phyloP scores from a whole-genome alignment of 495 filamentous ascomycete species.

The Terfezia boudieri region DNA sequence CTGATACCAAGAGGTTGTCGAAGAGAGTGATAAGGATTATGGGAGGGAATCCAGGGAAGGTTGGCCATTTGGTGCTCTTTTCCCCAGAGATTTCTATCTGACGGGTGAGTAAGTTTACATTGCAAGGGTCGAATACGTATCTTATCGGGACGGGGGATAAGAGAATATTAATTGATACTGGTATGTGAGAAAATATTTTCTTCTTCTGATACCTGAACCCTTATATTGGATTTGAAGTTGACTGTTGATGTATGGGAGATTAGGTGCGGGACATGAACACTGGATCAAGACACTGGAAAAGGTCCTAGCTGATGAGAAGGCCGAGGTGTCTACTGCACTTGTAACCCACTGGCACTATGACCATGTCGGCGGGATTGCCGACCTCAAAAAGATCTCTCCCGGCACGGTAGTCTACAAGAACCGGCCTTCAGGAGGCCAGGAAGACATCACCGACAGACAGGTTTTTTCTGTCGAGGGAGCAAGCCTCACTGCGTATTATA shows the following conservation, averaged over 20 bases:
- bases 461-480: conserved; percentile 52
- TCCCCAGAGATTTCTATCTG: too few relatives aligned
- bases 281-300: conserved; percentile 35
- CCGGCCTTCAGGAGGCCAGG: conserved; percentile 3
- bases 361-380: conserved; percentile 50
- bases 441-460: conserved; percentile 28
- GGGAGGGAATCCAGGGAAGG: conserved; percentile 62
- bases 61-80: conserved; percentile 11
- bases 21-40: conserved; percentile 48
- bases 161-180: conserved; percentile 62
- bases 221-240: neutral
- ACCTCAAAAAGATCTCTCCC: conserved; percentile 41
- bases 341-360: conserved; percentile 86
- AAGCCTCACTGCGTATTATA: conserved; percentile 48
- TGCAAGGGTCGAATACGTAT: conserved; percentile 71
- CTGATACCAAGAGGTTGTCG: conserved; percentile 43
- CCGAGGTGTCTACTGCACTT: conserved; percentile 37
- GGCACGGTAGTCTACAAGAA: conserved; percentile 32
- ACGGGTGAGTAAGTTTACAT: conserved; percentile 9
- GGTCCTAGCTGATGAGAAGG: conserved; percentile 41
- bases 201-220: neutral
- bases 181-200: conserved; percentile 7
- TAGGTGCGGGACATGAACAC: conserved; percentile 26
- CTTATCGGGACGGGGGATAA: conserved; percentile 46
- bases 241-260: neutral